phyloP scores from a whole-genome alignment of 179 eudicot genomes.

The Nepenthes alata region DNA sequence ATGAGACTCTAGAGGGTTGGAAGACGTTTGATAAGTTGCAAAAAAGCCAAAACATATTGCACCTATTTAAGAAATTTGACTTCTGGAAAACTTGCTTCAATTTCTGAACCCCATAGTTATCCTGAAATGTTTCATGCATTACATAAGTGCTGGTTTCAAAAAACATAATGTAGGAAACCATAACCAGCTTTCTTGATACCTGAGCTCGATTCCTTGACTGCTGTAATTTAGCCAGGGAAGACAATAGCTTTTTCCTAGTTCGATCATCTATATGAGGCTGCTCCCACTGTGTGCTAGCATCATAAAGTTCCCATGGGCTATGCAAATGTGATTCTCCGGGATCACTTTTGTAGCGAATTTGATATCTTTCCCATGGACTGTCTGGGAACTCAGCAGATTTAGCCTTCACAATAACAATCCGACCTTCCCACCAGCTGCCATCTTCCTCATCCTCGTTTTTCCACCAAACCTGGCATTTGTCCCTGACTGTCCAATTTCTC shows the following conservation, averaged over 20 bases:
- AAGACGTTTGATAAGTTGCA: too few species aligned
- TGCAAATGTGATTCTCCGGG: conserved; percentile 51
- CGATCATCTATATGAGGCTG: conserved; percentile 64
- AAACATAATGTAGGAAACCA: background rate
- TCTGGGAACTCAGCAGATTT: conserved; percentile 74
- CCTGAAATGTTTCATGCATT: conserved; percentile 34
- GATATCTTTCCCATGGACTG: conserved; percentile 89
- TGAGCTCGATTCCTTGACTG: conserved; percentile 42
- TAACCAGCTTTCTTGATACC: conserved; percentile 23
- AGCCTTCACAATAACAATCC: conserved; percentile 47
- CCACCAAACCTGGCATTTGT: conserved; percentile 98
- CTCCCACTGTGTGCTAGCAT: conserved; percentile 61
- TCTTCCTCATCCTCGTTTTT: conserved; percentile 59
- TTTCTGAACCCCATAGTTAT: conserved; percentile 61
- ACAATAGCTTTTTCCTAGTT: conserved; percentile 35
- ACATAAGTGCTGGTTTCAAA: background rate
- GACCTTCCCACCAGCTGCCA: conserved; percentile 95
- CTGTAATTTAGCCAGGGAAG: conserved; percentile 41
- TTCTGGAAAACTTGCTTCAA: conserved; percentile 60
- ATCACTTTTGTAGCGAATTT: conserved; percentile 59
- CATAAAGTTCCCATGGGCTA: conserved; percentile 93
- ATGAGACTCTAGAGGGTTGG: too few species aligned
- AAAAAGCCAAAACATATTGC: too few species aligned
- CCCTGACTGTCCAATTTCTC: conserved; percentile 66
- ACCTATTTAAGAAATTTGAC: conserved; percentile 70